These are phyloP conservation scores for Rhizopus microsporus DNA, from an alignment of 371 early-diverging fungal species.

Conservation along the genomic window DNA sequence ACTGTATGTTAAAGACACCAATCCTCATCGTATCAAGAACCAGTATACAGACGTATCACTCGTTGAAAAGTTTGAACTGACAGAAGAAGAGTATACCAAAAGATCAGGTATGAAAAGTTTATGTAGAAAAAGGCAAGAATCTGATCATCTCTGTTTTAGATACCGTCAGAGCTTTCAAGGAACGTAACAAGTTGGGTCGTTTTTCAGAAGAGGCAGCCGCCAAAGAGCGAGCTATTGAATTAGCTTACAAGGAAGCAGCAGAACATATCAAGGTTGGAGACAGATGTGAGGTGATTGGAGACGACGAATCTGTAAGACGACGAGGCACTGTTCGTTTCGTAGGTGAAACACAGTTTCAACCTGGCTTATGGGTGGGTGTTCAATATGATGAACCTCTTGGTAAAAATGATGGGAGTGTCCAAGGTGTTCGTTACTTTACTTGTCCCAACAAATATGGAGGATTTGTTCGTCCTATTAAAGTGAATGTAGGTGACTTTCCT, in stretches of 20 bases:
- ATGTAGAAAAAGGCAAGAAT: background rate
- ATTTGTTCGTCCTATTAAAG: slow-evolving; percentile 87
- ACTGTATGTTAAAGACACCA: slow-evolving; percentile 68
- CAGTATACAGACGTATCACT: slow-evolving; percentile 85
- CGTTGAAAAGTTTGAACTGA: slow-evolving; percentile 91
- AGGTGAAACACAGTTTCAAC: slow-evolving; percentile 74
- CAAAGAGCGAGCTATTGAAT: slow-evolving; percentile 32
- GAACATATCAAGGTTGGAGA: slow-evolving; percentile 69
- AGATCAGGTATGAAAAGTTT: slow-evolving; percentile 46
- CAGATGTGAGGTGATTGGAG: slow-evolving; percentile 79
- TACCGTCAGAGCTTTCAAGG: slow-evolving; percentile 88
- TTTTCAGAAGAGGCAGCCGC: slow-evolving; percentile 64
- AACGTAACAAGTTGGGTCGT: slow-evolving; percentile 86
- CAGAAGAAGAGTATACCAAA: slow-evolving; percentile 85
- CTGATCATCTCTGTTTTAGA: slow-evolving; percentile 42
- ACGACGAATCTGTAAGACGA: slow-evolving; percentile 53
- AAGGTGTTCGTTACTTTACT: slow-evolving; percentile 76
- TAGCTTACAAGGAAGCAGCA: slow-evolving; percentile 51
- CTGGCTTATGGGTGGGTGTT: slow-evolving; percentile 92
- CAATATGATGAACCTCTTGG: slow-evolving; percentile 97
- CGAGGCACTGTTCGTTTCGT: slow-evolving; percentile 84
- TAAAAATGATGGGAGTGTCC: slow-evolving; percentile 89
- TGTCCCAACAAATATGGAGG: slow-evolving; percentile 78
- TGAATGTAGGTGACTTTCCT: slow-evolving; percentile 89
- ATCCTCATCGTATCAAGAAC: slow-evolving; percentile 66